Percentiles rank a stretch among this genome's conserved stretches.
Conservation (phyloP, 495 filamentous ascomycete species). For the Daldinia loculata region DNA sequence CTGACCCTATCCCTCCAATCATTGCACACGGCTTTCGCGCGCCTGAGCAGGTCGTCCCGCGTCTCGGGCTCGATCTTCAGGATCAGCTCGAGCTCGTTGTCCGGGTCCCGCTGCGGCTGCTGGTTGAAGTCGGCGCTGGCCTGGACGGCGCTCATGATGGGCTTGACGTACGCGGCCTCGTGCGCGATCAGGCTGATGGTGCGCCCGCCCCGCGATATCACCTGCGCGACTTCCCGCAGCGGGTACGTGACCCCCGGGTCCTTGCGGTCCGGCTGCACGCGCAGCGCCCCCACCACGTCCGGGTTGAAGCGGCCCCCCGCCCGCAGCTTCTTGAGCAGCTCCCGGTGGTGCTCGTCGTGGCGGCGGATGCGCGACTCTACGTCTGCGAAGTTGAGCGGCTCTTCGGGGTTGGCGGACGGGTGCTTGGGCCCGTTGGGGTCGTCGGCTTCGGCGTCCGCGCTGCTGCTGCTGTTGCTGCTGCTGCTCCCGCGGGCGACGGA, state of each 20-base stretch:
- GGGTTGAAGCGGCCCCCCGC: constrained; percentile 72
- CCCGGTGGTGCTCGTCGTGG: constrained; percentile 64
- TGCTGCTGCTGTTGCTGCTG: neutral
- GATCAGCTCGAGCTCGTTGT: constrained; percentile 74
- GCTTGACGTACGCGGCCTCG: constrained; percentile 68
- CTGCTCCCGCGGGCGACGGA: neutral
- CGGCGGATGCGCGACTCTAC: constrained; percentile 67
- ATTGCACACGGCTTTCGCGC: constrained; percentile 64
- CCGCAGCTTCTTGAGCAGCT: constrained; percentile 69
- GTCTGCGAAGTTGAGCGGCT: constrained; percentile 74
- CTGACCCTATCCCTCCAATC: constrained; percentile 69
- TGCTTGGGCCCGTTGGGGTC: constrained; percentile 38
- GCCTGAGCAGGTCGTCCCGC: constrained; percentile 68
- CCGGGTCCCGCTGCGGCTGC: constrained; percentile 73
- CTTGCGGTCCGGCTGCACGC: constrained; percentile 62
- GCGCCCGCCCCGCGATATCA: constrained; percentile 73
- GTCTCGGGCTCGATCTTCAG: constrained; percentile 71
- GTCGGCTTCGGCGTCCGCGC: constrained; percentile 6
- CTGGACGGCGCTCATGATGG: constrained; percentile 75
- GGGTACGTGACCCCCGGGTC: constrained; percentile 57
- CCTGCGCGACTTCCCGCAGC: constrained; percentile 77
- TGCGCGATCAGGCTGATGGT: constrained; percentile 69
- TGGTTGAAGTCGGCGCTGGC: constrained; percentile 70
- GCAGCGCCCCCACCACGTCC: constrained; percentile 69
- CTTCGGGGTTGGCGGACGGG: constrained; percentile 48